Conservation (phyloP, 2,329 filamentous ascomycete species). For the Byssothecium circinans region DNA sequence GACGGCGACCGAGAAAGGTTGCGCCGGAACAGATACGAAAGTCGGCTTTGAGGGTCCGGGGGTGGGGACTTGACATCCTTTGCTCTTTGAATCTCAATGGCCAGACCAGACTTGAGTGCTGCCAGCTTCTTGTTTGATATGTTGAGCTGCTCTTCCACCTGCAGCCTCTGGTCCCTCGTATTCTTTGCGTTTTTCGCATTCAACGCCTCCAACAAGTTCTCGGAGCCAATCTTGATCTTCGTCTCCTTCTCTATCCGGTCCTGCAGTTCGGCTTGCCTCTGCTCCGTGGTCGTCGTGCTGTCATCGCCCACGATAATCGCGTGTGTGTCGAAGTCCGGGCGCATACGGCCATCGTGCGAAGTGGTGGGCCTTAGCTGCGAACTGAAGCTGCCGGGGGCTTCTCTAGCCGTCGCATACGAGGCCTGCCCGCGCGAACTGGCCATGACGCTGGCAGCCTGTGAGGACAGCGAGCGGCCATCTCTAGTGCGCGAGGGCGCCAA, state of each 20-base stretch:
- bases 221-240: conserved; percentile 96
- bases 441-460: conserved; percentile 52
- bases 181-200: conserved; percentile 96
- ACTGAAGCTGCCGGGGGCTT: conserved; percentile 78
- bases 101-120: conserved; percentile 60
- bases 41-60: conserved; percentile 52
- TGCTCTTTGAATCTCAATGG: conserved; percentile 61
- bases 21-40: conserved; percentile 61
- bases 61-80: conserved; percentile 55
- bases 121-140: conserved; percentile 76
- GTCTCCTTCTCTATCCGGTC: conserved; percentile 91
- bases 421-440: conserved; percentile 66
- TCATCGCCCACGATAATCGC: conserved; percentile 61
- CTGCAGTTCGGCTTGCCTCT: conserved; percentile 72
- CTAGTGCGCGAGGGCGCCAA: conserved; percentile 50
- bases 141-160: conserved; percentile 79
- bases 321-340: conserved; percentile 60
- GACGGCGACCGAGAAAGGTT: conserved; percentile 58
- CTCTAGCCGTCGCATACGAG: conserved; percentile 66
- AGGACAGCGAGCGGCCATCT: conserved; percentile 60
- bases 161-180: conserved; percentile 66
- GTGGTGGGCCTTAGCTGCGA: conserved; percentile 77
- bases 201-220: conserved; percentile 94
- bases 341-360: conserved; percentile 63
- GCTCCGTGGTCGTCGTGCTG: conserved; percentile 64